Base-by-base conservation (phyloP, 345 rosid species). In the Excoecaria agallocha region DNA sequence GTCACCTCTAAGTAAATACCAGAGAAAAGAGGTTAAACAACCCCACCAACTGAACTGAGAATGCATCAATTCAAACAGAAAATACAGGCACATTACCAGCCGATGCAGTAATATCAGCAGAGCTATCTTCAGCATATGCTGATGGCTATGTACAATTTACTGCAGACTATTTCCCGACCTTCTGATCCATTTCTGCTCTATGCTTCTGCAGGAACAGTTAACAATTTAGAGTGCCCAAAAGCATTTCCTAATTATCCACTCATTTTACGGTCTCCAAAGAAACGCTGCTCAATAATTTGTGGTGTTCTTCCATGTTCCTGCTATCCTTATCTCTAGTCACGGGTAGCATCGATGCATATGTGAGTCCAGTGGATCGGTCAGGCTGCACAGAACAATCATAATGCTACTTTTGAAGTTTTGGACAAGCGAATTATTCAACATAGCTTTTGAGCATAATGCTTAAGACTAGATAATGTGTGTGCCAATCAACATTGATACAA, bases 261-360 rank as follows among this genome's bases (percentile, higher is more conserved):
- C 97, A 86, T 67, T 89, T 92, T 58, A 91, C 81, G 76, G 94
- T 85, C 51, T 90, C 97, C 38, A 76, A 82, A 15, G 90, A 79
- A 39, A 88, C 84, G 77, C 96, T 98, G 71, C 85, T 88, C 79
- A 91, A 73, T 71, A 89, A 90, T 85, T 89, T 89, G 81, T 86
- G 91, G 73, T 86, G 92, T 83, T 91, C 99, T 82, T 93, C 99
- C 87, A 88, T 88, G 79, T 74, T 85, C 78, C 81, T 82, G 76
- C 80, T 78, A 49, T 92, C 96, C 75, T 84, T 88, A 60, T 89
- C 87, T 77, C 81, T 84, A 73, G 79, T 87, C 76, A 89, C 60
- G 1, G 97, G 96, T 50, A 93, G 86, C 68, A 87, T 80, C 41
- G 65, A 24, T 76, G 85, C 57, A n/a, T 90, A 76, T 71, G 79